Percentiles rank a stretch among this genome's conserved stretches.
phyloP scores from a whole-genome alignment of 345 rosid species.

The Combretum micranthum region DNA sequence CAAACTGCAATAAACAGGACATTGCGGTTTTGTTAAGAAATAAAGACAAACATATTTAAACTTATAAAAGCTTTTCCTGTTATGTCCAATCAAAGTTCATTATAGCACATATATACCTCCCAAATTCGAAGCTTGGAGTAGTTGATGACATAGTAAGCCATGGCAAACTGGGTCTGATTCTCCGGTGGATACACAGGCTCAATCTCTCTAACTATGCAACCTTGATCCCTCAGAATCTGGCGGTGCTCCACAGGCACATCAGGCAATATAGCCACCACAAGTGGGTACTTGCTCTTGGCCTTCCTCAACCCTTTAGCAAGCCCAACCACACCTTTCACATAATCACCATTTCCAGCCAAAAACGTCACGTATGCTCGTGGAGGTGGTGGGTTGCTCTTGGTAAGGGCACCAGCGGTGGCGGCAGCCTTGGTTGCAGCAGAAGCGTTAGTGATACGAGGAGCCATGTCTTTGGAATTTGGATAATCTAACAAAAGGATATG shows the following conservation, averaged over 20 bases:
- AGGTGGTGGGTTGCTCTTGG: neutral
- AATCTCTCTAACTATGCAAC: constrained; percentile 32
- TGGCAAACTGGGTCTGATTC: constrained; percentile 11
- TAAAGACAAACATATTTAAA: too few species aligned
- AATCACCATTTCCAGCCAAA: constrained; percentile 21
- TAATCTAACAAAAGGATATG: neutral
- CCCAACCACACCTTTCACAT: constrained; percentile 37
- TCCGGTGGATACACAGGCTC: constrained; percentile 33
- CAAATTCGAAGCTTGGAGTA: constrained; percentile 45
- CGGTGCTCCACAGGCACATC: constrained; percentile 41
- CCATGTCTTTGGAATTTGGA: constrained; percentile 7
- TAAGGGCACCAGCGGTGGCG: neutral
- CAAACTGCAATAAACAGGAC: constrained; percentile 15
- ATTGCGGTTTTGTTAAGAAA: too few species aligned
- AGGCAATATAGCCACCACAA: constrained; percentile 34
- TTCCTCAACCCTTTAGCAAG: constrained; percentile 41
- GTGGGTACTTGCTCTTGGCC: constrained; percentile 26
- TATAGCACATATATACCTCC: constrained; percentile 26
- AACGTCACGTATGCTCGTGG: constrained; percentile 32
- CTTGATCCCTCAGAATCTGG: constrained; percentile 22
- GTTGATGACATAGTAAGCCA: constrained; percentile 28
- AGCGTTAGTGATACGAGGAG: constrained; percentile 3
- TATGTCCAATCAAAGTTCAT: too few species aligned
- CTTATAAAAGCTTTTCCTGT: too few species aligned
- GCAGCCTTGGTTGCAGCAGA: neutral